Evolutionary conservation across 805 yeast species (phyloP).

Genomic region (Ogataea nonfermentans): DNA sequence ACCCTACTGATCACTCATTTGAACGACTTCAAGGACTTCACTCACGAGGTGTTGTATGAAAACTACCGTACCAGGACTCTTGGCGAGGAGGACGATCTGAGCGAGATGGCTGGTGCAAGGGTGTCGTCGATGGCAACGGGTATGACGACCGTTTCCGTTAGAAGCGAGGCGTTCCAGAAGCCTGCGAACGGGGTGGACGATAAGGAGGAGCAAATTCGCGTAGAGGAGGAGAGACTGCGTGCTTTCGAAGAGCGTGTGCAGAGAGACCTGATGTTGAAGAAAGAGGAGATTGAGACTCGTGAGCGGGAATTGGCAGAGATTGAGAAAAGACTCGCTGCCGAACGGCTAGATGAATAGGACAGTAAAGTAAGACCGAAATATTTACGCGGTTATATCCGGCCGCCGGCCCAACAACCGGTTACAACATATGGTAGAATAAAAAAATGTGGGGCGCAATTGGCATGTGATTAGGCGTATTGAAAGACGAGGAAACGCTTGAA

Average conservation of each 20-base stretch:
- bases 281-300: conserved; percentile 78
- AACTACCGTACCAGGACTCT: conserved; percentile 72
- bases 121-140: conserved; percentile 17
- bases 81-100: conserved; percentile 20
- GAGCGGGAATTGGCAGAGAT: conserved; percentile 83
- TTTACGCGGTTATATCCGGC: neutral
- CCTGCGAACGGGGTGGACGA: conserved; percentile 13
- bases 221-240: conserved; percentile 84
- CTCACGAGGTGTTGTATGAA: conserved; percentile 85
- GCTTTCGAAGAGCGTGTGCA: conserved; percentile 89
- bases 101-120: conserved; percentile 10
- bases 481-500: neutral
- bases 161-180: conserved; percentile 3
- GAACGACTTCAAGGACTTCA: conserved; percentile 82
- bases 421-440: too few relatives aligned
- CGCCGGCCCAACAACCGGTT: conserved; percentile 4
- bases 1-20: conserved; percentile 79
- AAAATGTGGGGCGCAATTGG: too few relatives aligned
- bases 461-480: neutral
- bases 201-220: conserved; percentile 85
- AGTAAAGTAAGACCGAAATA: neutral
- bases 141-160: conserved; percentile 6
- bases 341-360: conserved; percentile 17
- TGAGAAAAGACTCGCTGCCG: conserved; percentile 42
- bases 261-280: conserved; percentile 75